Evolutionary conservation across 1,284 basidiomycete species (phyloP).

Genomic region (Agaricales sp.): DNA sequence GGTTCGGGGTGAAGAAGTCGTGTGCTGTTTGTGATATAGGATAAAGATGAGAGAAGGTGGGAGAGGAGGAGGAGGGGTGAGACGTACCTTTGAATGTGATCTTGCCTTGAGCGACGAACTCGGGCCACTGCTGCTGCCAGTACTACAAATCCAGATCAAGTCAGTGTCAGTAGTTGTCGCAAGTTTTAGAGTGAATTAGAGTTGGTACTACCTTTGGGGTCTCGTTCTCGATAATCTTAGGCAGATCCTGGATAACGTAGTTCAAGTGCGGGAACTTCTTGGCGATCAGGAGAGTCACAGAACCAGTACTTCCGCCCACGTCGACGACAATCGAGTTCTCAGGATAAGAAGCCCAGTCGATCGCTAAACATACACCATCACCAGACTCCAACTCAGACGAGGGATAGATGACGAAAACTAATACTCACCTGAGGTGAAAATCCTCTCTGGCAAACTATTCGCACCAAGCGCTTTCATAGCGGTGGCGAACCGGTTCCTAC

Average conservation of each 20-base stretch:
- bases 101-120: not conserved
- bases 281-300: not conserved
- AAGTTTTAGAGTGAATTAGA: not conserved
- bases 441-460: not conserved
- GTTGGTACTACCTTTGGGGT: not conserved
- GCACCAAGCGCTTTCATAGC: not conserved
- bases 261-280: not conserved
- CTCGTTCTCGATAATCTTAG: slow-evolving; percentile 1
- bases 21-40: slow-evolving; percentile 13
- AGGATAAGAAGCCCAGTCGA: not conserved
- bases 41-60: not conserved
- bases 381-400: not conserved
- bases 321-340: not conserved
- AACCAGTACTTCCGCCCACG: not conserved
- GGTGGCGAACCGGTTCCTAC: not conserved
- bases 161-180: not conserved
- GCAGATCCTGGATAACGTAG: not conserved
- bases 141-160: not conserved
- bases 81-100: not conserved
- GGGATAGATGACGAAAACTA: not conserved
- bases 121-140: not conserved
- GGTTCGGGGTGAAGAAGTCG: slow-evolving; percentile 19
- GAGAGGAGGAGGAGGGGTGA: not conserved
- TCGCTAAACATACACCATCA: not conserved
- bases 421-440: not conserved